phyloP scores from a whole-genome alignment of 768 basidiomycete species.

The Obba rivulosa region DNA sequence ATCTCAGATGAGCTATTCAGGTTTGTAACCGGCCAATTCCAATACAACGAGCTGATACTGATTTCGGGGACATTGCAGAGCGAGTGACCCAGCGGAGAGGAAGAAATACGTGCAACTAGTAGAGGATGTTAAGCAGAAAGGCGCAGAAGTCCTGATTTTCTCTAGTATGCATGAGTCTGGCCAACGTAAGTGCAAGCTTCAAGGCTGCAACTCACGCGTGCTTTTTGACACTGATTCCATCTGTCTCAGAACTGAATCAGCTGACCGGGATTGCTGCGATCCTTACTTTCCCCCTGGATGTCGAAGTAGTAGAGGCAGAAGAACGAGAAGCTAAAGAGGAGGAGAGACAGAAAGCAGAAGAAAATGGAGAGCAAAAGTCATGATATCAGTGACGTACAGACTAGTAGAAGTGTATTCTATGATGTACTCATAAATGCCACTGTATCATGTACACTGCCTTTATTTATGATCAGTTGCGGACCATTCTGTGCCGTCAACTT shows the following conservation, averaged over 20 bases:
- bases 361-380: slow-evolving; percentile 5
- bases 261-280: slow-evolving; percentile 94
- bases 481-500: too few species aligned
- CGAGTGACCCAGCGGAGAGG: slow-evolving; percentile 71
- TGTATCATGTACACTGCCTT: too few species aligned
- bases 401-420: background rate
- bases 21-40: slow-evolving; percentile 38
- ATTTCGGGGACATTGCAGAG: slow-evolving; percentile 35
- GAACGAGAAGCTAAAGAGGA: slow-evolving; percentile 68
- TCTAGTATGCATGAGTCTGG: slow-evolving; percentile 99
- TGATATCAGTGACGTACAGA: background rate
- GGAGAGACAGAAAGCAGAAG: slow-evolving; percentile 20
- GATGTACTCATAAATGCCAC: background rate
- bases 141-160: slow-evolving; percentile 93
- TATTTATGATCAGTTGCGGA: too few species aligned
- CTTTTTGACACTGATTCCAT: background rate
- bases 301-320: slow-evolving; percentile 93
- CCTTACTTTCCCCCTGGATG: slow-evolving; percentile 89
- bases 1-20: slow-evolving; percentile 95
- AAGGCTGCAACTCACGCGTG: too few species aligned
- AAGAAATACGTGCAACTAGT: slow-evolving; percentile 85
- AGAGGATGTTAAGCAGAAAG: slow-evolving; percentile 82
- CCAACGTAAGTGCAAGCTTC: slow-evolving; percentile 55
- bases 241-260: slow-evolving; percentile 80
- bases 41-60: too few species aligned